A percentile compares a stretch with the other conserved stretches of the same genome.
Evolutionary conservation across 2,329 filamentous ascomycete genomes (phyloP).

Genomic region (Paecilomyces fulvus): DNA sequence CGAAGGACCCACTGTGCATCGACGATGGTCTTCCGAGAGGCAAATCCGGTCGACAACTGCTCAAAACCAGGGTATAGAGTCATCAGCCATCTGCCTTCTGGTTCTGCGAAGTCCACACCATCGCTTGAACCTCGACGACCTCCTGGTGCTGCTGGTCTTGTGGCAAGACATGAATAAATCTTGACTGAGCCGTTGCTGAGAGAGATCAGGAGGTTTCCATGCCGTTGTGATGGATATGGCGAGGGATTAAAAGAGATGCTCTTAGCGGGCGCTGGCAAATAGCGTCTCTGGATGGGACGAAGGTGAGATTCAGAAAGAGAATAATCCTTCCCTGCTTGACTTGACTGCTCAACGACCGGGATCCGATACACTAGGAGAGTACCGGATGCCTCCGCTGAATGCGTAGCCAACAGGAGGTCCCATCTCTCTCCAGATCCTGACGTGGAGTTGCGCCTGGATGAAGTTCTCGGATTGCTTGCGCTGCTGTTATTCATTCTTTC

Average conservation of each 20-base stretch:
- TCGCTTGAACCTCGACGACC: slow-evolving; percentile 21
- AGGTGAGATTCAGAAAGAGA: slow-evolving; percentile 28
- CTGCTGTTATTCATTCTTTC: slow-evolving; percentile 20
- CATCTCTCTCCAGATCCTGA: slow-evolving; percentile 21
- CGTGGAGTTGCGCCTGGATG: slow-evolving; percentile 5
- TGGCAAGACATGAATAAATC: slow-evolving; percentile 48
- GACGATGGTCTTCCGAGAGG: slow-evolving; percentile 34
- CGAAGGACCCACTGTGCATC: slow-evolving; percentile 39
- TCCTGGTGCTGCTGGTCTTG: slow-evolving; percentile 15
- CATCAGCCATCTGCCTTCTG: slow-evolving; percentile 36
- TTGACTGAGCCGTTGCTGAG: slow-evolving; percentile 49
- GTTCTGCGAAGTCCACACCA: slow-evolving; percentile 23
- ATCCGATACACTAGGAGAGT: slow-evolving; percentile 38
- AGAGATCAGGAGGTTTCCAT: slow-evolving; percentile 47
- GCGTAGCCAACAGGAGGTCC: slow-evolving; percentile 39
- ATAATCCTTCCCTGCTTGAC: slow-evolving; percentile 11
- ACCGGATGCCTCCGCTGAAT: slow-evolving; percentile 37
- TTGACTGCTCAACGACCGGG: slow-evolving; percentile 22
- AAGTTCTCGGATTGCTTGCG: slow-evolving; percentile 20
- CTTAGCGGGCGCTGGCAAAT: slow-evolving; percentile 42
- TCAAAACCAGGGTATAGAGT: slow-evolving; percentile 36
- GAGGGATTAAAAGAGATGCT: slow-evolving; percentile 48
- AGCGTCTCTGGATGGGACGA: slow-evolving; percentile 38
- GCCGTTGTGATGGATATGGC: slow-evolving; percentile 43
- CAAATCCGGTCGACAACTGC: slow-evolving; percentile 17